Evolutionary conservation across 1,284 basidiomycete genomes (phyloP), one percentile per base, ranked within the genome.

Genomic region (Abortiporus biennis): DNA sequence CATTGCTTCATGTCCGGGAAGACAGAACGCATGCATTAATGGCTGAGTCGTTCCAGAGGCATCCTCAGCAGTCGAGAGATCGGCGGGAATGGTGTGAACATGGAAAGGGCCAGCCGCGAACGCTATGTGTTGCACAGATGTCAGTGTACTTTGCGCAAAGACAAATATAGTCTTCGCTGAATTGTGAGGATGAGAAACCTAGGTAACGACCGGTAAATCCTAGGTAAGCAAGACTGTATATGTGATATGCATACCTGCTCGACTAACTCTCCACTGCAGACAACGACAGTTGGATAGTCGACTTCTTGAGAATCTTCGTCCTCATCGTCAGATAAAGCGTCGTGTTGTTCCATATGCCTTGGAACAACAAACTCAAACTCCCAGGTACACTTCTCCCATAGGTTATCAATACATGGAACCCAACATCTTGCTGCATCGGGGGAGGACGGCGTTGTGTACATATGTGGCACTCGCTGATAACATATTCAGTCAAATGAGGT

Each of bases 351-450:
- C 8, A 95, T 69, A 52, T 81, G 85, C 46, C 86, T 80, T 33
- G 94, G 94, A 16, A 97, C 94, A 43, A 98, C 80, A 59, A 97
- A 90, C 61, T 98, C 92, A 42, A 99, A 85, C 58, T 99, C 96
- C 96, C 96, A 99, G 2, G 95, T 96, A 56, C 91, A 97, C 55
- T 92, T 84, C 63, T 97, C 95, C 90, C 92, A 97, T 11, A 95
- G 64, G 57, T 82, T 91, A 63, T 99, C 96, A 11, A 98, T 67
- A 55, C 96, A 99, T 3, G 96, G 96, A 8, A 98, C 86, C 96
- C 96, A 99, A 54, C 91, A 92, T 52, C 96, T 74, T 6, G 95
- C 92, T 9, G 91, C 78, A 57, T 96, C 92, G 4, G 92, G 83
- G 3, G 87, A 88, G 0, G 90, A 88, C 0, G 93, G 85, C 2